Evolutionary conservation across 1,284 basidiomycete species (phyloP), one percentile per base, ranked within the genome.

Genomic region (Cystobasidium sp.): DNA sequence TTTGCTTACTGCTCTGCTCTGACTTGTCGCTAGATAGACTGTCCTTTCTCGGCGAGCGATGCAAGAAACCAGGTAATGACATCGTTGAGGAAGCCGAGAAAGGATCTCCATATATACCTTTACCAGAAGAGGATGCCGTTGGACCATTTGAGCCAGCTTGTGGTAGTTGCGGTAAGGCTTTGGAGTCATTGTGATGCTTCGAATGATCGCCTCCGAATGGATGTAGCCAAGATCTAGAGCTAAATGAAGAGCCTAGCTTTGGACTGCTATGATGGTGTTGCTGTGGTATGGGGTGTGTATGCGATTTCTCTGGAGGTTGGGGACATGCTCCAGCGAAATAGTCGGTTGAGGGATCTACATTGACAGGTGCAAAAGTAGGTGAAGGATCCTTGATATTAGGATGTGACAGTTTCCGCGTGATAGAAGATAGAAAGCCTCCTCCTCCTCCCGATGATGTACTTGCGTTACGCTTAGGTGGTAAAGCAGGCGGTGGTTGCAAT

Each of bases 401-500:
- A 46, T 64, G 61, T n/a, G 69, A 71, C 10, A 53, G 61, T 47
- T 71, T 71, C 43, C 51, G n/a, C 14, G 58, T 58, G 22, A 70
- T 31, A 5, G 68, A 70, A 16, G 47, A 64, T 7, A 71, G 31
- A n/a, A 71, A 55, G 12, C 69, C 69, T n/a, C 58, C 59, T 31
- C 31, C 31, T 31, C 31, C 31, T 31, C 31, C 31, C 5, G 31
- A 31, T 31, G 31, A 31, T 1, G 52, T 41, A 39, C 55, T 66
- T 24, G 64, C 44, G 66, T 53, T 68, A 2, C 55, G 10, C 22
- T 68, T 56, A 12, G 66, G 53, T 1, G 18, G 41, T 9, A 49
- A 22, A 41, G 59, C 47, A 10, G 44, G 37, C 7, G 65, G 9
- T 22, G 20, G 22, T 14, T 63, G 61, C 5, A 49, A 6, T 5